Base-by-base conservation (phyloP, 352 stramenopile species). In the Pythium rishiriense region DNA sequence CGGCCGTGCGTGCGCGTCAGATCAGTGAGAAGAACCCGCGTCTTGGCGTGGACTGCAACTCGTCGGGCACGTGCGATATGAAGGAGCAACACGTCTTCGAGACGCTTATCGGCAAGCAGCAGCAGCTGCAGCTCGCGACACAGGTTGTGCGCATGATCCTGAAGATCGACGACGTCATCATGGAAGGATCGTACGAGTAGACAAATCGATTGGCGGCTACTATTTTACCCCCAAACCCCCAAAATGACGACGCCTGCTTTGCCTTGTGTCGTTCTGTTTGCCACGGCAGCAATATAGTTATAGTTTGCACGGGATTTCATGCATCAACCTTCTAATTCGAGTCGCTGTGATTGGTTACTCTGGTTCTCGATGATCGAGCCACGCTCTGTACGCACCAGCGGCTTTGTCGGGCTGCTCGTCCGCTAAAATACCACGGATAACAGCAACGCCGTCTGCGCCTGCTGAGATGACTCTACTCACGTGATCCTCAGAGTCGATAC, bases 121-220 rank as follows among this genome's bases (percentile, higher is more conserved):
- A 99, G 79, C 98, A 99, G 85, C 79, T 99, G 46, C 94, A 99
- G 76, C 78, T 99, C 33, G 98, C 98, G 35, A 99, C 97, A 46
- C 97, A 99, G 82, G 96, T 99, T 45, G 97, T 99, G 71, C 98
- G 98, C 75, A 99, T 99, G 97, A 99, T 99, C 74, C 88, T 99
- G 60, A 99, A 99, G 90, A 99, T 99, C 70, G 97, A 99, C 79
- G 97, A 99, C 85, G 96, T 99, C 29, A 99, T 99, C 82, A 88
- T 98, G 66, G 82, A 97, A 70, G 95, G 94, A 67, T 80, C 78
- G 52, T 98, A 98, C 73, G 74, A 82, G 65, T 96, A 91, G 42
- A 63, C 26, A 50, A 21, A 52, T 42, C 28, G 55, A 33, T 22
- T 14, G 2, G 33, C 46, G n/a, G 19, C 19, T 41, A 4, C 37